Percentiles rank a stretch among this genome's conserved stretches.
Evolutionary conservation across 2,329 filamentous ascomycete genomes (phyloP).

Genomic region (Calonectria pseudoturangicola): DNA sequence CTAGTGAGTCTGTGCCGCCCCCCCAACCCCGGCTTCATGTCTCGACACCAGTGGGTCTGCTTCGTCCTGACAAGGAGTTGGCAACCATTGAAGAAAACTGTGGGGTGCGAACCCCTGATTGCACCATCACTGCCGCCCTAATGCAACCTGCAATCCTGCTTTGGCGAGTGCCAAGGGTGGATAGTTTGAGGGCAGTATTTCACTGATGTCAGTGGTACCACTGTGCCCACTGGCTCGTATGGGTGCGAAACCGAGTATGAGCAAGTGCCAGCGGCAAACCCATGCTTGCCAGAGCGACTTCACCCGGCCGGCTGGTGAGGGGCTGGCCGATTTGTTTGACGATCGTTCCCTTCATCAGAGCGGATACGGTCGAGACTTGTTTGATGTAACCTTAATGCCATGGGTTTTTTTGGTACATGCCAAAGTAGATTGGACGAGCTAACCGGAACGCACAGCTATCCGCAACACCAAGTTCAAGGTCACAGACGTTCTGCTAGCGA

Average conservation of each 20-base stretch:
- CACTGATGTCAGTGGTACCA: constrained; percentile 48
- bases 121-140: constrained; percentile 45
- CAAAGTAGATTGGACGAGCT: constrained; percentile 40
- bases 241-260: constrained; percentile 29
- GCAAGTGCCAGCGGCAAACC: constrained; percentile 39
- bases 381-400: constrained; percentile 38
- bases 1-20: constrained; percentile 45
- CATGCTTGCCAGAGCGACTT: constrained; percentile 40
- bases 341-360: constrained; percentile 48
- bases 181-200: constrained; percentile 40
- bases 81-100: constrained; percentile 41
- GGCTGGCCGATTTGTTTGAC: constrained; percentile 41
- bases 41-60: constrained; percentile 45
- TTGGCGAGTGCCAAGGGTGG: constrained; percentile 39
- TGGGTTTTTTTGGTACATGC: constrained; percentile 6
- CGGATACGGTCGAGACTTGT: constrained; percentile 43
- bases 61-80: constrained; percentile 41
- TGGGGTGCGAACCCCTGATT: constrained; percentile 49
- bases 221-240: constrained; percentile 34
- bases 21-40: constrained; percentile 37
- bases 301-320: constrained; percentile 41
- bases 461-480: constrained; percentile 98
- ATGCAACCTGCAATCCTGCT: constrained; percentile 46
- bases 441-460: constrained; percentile 77
- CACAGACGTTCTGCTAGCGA: constrained; percentile 90